Percentiles rank a stretch among this genome's conserved stretches.
Conservation (phyloP, 805 yeast species). For the Barnettozyma vustinii region DNA sequence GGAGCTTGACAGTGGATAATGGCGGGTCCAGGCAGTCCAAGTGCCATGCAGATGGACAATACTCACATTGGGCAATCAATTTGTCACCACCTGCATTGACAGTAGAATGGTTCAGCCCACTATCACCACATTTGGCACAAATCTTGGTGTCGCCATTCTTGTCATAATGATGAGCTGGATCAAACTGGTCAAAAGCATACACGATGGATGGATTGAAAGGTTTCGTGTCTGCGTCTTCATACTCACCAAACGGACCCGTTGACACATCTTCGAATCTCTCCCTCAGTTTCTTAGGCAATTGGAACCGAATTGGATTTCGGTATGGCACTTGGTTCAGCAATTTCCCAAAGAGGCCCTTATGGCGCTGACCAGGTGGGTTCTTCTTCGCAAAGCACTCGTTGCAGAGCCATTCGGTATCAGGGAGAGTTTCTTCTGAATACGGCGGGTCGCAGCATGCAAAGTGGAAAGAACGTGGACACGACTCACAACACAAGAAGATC, state of each 20-base stretch:
- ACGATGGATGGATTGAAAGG: slow-evolving; percentile 38
- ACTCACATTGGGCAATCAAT: slow-evolving; percentile 70
- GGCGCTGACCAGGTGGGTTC: slow-evolving; percentile 30
- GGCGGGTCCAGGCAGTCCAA: slow-evolving; percentile 82
- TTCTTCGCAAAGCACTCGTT: slow-evolving; percentile 56
- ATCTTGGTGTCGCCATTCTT: slow-evolving; percentile 61
- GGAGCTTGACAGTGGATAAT: slow-evolving; percentile 59
- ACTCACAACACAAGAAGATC: slow-evolving; percentile 85
- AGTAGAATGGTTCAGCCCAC: slow-evolving; percentile 47
- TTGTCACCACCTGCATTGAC: slow-evolving; percentile 38
- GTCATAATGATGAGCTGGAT: slow-evolving; percentile 61
- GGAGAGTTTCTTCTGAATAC: slow-evolving; percentile 61
- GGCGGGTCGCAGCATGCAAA: slow-evolving; percentile 92
- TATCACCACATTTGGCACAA: slow-evolving; percentile 72
- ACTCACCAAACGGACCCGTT: slow-evolving; percentile 66
- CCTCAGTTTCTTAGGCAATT: slow-evolving; percentile 62
- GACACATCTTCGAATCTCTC: slow-evolving; percentile 70
- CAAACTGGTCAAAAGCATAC: slow-evolving; percentile 46
- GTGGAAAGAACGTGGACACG: slow-evolving; percentile 90
- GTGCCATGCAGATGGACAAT: slow-evolving; percentile 82
- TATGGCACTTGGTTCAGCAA: slow-evolving; percentile 53
- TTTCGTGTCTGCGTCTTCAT: slow-evolving; percentile 55
- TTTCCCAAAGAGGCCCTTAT: slow-evolving; percentile 43
- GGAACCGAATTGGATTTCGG: slow-evolving; percentile 60
- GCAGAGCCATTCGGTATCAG: slow-evolving; percentile 91